Base-by-base conservation (phyloP, 2,329 filamentous ascomycete genomes). In the Nigrograna mackinnonii region DNA sequence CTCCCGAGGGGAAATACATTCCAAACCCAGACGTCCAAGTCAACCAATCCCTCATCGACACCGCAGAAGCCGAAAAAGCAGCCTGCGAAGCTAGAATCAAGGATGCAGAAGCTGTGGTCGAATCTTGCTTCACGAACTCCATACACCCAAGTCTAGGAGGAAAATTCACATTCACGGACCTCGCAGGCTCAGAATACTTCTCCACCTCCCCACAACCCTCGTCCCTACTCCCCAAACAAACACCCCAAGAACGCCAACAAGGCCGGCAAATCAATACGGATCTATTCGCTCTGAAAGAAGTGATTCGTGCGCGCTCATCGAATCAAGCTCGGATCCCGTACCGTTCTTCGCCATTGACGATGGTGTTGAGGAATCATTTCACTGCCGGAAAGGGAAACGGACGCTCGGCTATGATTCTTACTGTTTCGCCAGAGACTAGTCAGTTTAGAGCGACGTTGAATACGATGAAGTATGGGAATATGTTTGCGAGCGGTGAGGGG, bases 191-290 rank as follows among this genome's bases (percentile, higher is more conserved):
- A 0, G 73, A 77, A 47, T 75, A 71, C 36, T 67, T 67, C 43
- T 57, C 68, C 22, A 59, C 65, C 14, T 64, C 58, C 17, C 46
- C 46, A 12, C 36, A 24, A 14, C 21, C 48, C 21, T 51, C 56
- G 12, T 36, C 30, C 32, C 28, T 31, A n/a, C 28, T 33, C 16
- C 33, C 45, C 1, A 67, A 61, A 35, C 67, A 66, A 44, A 69
- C 63, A 0, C 47, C 62, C 0, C 65, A 73, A 35, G 73, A 75
- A 44, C 62, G 60, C 11, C 66, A 68, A 36, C 62, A 74, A 49
- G 67, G 70, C 1, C 50, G 68, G 6, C 70, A 76, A 50, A 75
- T 76, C 43, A 77, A 76, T 22, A 64, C 67, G 0, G 73, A 75
- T 49, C 57, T 75, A 4, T 63, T 77, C 6, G 67, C 72, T 0